Base-by-base conservation (phyloP, 495 filamentous ascomycete species). In the Tuber borchii region DNA sequence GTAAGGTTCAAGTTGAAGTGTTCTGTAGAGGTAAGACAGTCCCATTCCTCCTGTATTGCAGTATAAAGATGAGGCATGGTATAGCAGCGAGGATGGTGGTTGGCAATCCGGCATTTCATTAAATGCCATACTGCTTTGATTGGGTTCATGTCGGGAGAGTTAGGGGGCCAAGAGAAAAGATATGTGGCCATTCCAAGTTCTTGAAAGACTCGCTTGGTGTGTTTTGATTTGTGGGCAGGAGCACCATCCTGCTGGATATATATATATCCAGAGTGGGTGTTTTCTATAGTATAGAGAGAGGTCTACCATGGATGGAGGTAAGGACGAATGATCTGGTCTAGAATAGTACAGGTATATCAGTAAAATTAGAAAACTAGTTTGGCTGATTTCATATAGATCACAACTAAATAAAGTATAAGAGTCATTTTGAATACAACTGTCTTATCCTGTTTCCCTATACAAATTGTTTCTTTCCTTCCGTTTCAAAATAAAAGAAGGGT, bases 121-220 rank as follows among this genome's bases (percentile, higher is more conserved):
- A 78, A 22, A 12, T 45, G 45, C 73, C 70, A 78, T 2, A 78
- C 20, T 70, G 69, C 51, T 37, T 78, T 73, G 20, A 78, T 78
- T 8, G 46, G 69, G 72, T 74, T 78, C 42, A 78, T 51, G 39
- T 73, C 76, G 19, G 76, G 76, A 6, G 65, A 51, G 4, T 26
- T 31, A 2, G 76, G 39, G 4, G 73, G 73, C 73, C 76, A 75
- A 12, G 39, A 31, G 37, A 73, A 73, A 2, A 73, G 48, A 48
- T 73, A 71, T 14, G 43, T 2, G 14, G 20, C 22, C 22, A 76
- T 73, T 31, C 71, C 48, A 19, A 76, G 48, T 48, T 76, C 26
- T n/a, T 73, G 8, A 19, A 42, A 56, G 5, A 19, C 65, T 2
- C 44, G 39, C 8, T 71, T 31, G 1, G 74, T 71, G n/a, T 20